These are phyloP conservation scores for Prunus persica DNA, from an alignment of 306 rosid genomes.

Conservation along the genomic window Prunus_persica_NCBIv2 NC_034010.1:30010501-30011000, in stretches of 20 bases:
- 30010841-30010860: neutral
- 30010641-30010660: slow-evolving; percentile 42
- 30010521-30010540: slow-evolving; percentile 44
- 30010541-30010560: slow-evolving; percentile 46
- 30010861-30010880: slow-evolving; percentile 31
- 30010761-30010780: slow-evolving; percentile 27
- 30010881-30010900: slow-evolving; percentile 44
- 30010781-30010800: neutral
- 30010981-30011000: slow-evolving; percentile 21
- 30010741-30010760: slow-evolving; percentile 42
- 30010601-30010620: slow-evolving; percentile 2
- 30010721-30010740: slow-evolving; percentile 34
- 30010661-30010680: slow-evolving; percentile 44
- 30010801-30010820: neutral
- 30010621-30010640: neutral
- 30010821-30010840: neutral
- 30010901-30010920: slow-evolving; percentile 43
- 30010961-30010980: slow-evolving; percentile 40
- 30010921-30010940: slow-evolving; percentile 46
- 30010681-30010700: slow-evolving; percentile 42
- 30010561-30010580: slow-evolving; percentile 34
- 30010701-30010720: slow-evolving; percentile 40
- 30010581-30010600: neutral
- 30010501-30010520: slow-evolving; percentile 42
- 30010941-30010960: slow-evolving; percentile 43